Evolutionary conservation across 768 basidiomycete genomes (phyloP).

Genomic region (Jaapia argillacea): DNA sequence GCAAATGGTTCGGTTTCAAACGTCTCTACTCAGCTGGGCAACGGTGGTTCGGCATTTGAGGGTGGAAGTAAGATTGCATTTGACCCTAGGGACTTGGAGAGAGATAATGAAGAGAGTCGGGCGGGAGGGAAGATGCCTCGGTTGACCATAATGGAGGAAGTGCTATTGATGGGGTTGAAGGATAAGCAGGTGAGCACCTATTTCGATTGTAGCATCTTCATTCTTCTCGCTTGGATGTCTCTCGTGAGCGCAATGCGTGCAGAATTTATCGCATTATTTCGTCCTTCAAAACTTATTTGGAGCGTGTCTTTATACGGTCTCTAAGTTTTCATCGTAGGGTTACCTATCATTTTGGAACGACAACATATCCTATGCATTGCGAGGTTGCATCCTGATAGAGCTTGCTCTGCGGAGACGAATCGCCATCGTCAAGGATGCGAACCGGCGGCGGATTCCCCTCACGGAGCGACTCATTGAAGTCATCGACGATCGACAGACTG

Average conservation of each 20-base stretch:
- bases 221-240: conserved; percentile 5
- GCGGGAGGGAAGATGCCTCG: conserved; percentile 68
- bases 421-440: conserved; percentile 79
- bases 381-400: conserved; percentile 97
- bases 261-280: too few relatives aligned
- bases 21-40: conserved; percentile 4
- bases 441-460: conserved; percentile 61
- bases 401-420: conserved; percentile 93
- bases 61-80: conserved; percentile 85
- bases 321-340: conserved; percentile 40
- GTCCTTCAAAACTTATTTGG: too few relatives aligned
- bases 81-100: conserved; percentile 85
- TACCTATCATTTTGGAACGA: conserved; percentile 99
- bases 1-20: conserved; percentile 17
- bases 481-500: conserved; percentile 85
- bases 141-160: conserved; percentile 95
- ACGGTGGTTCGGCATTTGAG: conserved; percentile 64
- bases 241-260: too few relatives aligned
- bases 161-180: conserved; percentile 86
- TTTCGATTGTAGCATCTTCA: conserved; percentile 4
- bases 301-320: too few relatives aligned
- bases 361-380: conserved; percentile 96
- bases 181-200: conserved; percentile 73
- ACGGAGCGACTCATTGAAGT: conserved; percentile 85
- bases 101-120: conserved; percentile 52